A percentile compares a stretch with the other conserved stretches of the same genome.
Conservation (phyloP, 495 filamentous ascomycete species). For the Emericellopsis terricola region DNA sequence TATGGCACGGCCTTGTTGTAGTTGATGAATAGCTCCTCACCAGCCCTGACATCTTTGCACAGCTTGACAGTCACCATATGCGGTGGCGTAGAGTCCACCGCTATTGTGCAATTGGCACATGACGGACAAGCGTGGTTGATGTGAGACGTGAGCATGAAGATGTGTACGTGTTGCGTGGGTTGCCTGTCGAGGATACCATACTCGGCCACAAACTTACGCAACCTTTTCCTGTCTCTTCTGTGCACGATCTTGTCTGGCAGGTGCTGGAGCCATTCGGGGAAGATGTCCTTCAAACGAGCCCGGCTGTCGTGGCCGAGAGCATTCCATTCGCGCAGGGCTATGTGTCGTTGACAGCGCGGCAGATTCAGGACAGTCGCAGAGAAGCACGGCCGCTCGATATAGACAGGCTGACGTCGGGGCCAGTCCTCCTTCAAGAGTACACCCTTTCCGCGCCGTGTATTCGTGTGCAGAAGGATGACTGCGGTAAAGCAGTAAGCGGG, state of each 20-base stretch:
- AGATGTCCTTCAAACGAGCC: neutral
- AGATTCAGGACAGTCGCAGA: no score
- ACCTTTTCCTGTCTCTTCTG: neutral
- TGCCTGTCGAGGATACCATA: neutral
- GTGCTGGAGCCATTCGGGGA: neutral
- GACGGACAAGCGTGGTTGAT: neutral
- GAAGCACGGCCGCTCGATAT: no score
- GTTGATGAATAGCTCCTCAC: slow-evolving; percentile 1
- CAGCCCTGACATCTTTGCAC: neutral
- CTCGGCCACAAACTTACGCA: neutral
- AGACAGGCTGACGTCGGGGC: no score
- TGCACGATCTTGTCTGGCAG: neutral
- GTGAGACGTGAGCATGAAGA: neutral
- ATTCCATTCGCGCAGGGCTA: no score
- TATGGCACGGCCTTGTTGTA: neutral
- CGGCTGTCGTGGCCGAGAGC: no score
- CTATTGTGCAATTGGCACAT: neutral
- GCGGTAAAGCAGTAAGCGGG: no score
- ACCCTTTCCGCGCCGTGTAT: no score
- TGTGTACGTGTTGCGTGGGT: neutral
- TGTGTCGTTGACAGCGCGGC: no score
- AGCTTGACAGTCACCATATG: neutral
- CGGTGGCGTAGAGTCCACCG: neutral
- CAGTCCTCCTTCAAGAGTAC: no score
- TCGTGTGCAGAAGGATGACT: no score